Evolutionary conservation across 345 rosid genomes (phyloP).

Genomic region (Eucalyptus pauciflora): DNA sequence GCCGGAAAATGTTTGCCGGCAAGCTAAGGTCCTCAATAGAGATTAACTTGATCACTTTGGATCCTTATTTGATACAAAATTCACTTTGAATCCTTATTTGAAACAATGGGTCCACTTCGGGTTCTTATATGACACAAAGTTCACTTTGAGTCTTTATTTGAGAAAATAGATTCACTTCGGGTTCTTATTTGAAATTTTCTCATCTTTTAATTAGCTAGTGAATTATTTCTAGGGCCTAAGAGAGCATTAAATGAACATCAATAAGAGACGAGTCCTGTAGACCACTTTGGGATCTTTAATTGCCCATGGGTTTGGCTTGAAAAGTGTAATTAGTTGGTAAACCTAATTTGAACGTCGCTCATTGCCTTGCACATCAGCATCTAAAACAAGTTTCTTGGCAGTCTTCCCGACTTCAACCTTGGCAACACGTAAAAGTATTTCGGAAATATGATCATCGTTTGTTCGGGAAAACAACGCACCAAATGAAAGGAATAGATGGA

Average conservation of each 20-base stretch:
- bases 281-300: background rate
- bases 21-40: too few species aligned
- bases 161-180: too few species aligned
- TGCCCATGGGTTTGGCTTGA: background rate
- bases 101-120: rapidly evolving
- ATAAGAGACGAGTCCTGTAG: background rate
- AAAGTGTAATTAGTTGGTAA: background rate
- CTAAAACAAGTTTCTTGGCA: background rate
- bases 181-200: too few species aligned
- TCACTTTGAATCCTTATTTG: too few species aligned
- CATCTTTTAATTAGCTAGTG: background rate
- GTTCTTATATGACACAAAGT: too few species aligned
- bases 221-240: background rate
- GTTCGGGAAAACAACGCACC: background rate
- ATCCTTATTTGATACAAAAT: too few species aligned
- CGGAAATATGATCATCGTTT: background rate
- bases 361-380: background rate
- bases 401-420: background rate
- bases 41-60: too few species aligned
- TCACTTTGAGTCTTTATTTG: too few species aligned
- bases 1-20: rapidly evolving
- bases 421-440: background rate
- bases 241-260: background rate
- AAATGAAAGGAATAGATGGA: background rate
- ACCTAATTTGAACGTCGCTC: background rate